Evolutionary conservation across 1,284 basidiomycete genomes (phyloP), one percentile per base, ranked within the genome.

Genomic region (Schizophyllum commune): DNA sequence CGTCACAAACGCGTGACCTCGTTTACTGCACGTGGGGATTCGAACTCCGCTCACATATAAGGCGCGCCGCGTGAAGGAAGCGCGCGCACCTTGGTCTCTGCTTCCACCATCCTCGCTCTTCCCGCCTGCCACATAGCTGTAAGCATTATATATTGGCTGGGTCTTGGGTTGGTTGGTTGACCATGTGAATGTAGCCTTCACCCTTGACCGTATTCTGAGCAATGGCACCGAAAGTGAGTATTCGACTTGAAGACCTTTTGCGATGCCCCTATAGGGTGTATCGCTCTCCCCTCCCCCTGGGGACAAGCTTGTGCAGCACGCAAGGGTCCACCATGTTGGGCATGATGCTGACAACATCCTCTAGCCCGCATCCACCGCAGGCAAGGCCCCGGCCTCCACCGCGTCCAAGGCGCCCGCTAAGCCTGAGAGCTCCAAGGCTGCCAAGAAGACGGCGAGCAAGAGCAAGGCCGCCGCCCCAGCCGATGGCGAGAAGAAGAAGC

Each of bases 401-500:
- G 85, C 87, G 20, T 83, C 86, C 53, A 91, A 92, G 76, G 86
- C 89, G 5, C 90, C 90, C 20, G 86, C 88, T 52, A 91, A 91
- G 73, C 62, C 83, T 53, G 87, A 87, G 68, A 82, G 82, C 58
- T 72, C 81, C 11, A 93, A 93, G 78, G 87, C 86, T 11, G 89
- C 89, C 27, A 95, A 94, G 84, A 94, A 94, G 79, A 92, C 89
- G 47, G 80, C 87, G 34, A 66, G 63, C 62, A 79, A 77, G 64
- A 81, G 53, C 53, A 55, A 78, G 69, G 78, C 85, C 65, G 83
- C 85, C 7, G 77, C 80, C 11, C 77, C 62, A 17, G 65, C 82
- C 63, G 83, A 81, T 52, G 87, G 83, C 61, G 86, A 91, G 73
- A 94, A 95, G 88, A 94, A 94, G 87, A 89, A 89, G 80, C 83